Conservation (phyloP, 805 yeast species). For the Suhomyces sp. region DNA sequence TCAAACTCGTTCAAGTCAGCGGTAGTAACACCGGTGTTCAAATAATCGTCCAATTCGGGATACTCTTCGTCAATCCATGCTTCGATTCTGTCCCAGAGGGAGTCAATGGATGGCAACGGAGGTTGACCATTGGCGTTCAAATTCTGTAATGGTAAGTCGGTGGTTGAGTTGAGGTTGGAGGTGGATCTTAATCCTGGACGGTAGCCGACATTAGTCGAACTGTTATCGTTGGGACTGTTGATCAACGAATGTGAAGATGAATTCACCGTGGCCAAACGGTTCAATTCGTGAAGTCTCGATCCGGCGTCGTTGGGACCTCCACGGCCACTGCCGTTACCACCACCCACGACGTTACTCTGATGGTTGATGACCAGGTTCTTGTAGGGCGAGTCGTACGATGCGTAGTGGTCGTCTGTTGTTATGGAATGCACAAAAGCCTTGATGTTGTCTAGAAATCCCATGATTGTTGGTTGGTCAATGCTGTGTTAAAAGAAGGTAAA, state of each 20-base stretch:
- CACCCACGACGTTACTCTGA: conserved; percentile 10
- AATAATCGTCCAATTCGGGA: conserved; percentile 44
- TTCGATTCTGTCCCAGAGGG: conserved; percentile 44
- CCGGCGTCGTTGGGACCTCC: conserved; percentile 19
- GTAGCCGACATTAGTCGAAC: conserved; percentile 29
- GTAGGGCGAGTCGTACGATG: conserved; percentile 47
- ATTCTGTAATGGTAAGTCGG: conserved; percentile 46
- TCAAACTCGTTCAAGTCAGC: conserved; percentile 49
- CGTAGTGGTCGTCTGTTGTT: conserved; percentile 61
- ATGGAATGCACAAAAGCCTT: conserved; percentile 45
- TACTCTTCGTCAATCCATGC: conserved; percentile 45
- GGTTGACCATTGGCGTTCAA: conserved; percentile 48
- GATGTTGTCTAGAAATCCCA: conserved; percentile 30
- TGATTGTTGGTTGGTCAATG: conserved; percentile 6
- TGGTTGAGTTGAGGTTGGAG: conserved; percentile 33
- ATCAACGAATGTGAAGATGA: conserved; percentile 31
- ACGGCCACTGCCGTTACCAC: conserved; percentile 16
- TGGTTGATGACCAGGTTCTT: conserved; percentile 20
- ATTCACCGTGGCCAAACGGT: conserved; percentile 21
- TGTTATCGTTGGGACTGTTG: conserved; percentile 14
- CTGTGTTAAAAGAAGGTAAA: too few species aligned
- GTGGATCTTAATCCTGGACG: conserved; percentile 47
- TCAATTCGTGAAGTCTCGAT: conserved; percentile 38
- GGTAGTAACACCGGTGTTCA: conserved; percentile 44
- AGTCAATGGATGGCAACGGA: conserved; percentile 45